Base-by-base conservation (phyloP, 805 yeast genomes). In the Groenewaldozyma tartarivorans region DNA sequence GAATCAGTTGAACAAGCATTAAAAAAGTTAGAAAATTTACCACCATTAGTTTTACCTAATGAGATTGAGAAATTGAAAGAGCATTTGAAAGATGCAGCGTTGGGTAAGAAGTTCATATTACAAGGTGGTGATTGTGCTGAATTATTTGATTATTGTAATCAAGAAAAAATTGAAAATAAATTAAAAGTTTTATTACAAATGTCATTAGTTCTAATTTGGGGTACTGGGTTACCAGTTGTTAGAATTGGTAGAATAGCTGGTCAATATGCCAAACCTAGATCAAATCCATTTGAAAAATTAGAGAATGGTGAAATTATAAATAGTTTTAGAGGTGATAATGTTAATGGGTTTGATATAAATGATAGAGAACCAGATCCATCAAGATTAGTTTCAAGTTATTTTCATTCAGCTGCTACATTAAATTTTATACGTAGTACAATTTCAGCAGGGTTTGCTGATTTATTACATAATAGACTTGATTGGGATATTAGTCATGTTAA, bases 41-140 rank as follows among this genome's bases (percentile, higher is more conserved):
- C 71, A 2, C 71, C 71, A 5, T 52, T 65, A 13, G 70, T 66
- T 7, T 62, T 61, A 38, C 60, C 68, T 4, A 33, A 39, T 20
- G 70, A 65, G 47, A 61, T 64, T 37, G 63, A 60, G 40, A 45
- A 45, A 6, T 50, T 64, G 32, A 53, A 56, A 41, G n/a, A 42
- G 6, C 57, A 58, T 47, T 59, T 65, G 9, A 52, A 57, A 13
- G 62, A 62, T 37, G 70, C 69, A 1, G 64, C 69, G 3, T 55
- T 60, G 3, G 70, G 70, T 13, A 60, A 61, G 44, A 67, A 68
- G n/a, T 65, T 65, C 41, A 60, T 65, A 24, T 54, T 65, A 17
- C 70, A 65, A 41, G 70, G 70, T 11, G 70, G 70, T 4, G 70
- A 65, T 48, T 65, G 70, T 39, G 70, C 70, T 9, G 70, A 65